A percentile compares a stretch with the other conserved stretches of the same genome.
Evolutionary conservation across 2,329 filamentous ascomycete species (phyloP).

Genomic region (Ophiostoma perfectum): DNA sequence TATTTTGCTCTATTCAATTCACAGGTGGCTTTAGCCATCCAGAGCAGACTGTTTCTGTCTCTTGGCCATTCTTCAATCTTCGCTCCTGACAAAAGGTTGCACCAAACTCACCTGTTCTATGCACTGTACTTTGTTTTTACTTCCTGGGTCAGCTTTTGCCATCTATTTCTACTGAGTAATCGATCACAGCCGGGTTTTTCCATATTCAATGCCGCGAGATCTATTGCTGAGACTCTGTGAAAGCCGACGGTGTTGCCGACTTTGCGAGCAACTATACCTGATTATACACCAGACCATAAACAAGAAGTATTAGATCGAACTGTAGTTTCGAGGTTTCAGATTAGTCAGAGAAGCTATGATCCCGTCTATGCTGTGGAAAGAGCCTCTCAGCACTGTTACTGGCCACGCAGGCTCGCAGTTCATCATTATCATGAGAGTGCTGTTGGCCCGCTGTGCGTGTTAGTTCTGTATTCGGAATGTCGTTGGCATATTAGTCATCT

Average conservation of each 20-base stretch:
- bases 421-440: neutral
- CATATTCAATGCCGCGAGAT: no score
- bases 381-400: neutral
- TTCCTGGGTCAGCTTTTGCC: neutral
- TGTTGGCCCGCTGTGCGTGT: neutral
- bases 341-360: no score
- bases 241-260: no score
- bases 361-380: neutral
- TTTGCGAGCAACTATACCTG: neutral
- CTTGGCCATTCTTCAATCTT: neutral
- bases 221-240: no score
- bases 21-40: neutral
- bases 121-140: no score
- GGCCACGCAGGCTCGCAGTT: neutral
- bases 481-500: constrained; percentile 3
- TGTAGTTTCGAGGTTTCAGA: no score
- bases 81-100: no score
- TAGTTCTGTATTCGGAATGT: constrained; percentile 12
- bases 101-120: no score
- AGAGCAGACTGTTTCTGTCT: neutral
- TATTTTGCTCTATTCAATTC: neutral
- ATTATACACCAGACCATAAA: neutral
- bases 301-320: neutral
- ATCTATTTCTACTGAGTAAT: neutral
- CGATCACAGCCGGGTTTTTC: no score